Evolutionary conservation across 441 rosid species (phyloP).

Genomic region (Cnidoscolus chayamansa): DNA sequence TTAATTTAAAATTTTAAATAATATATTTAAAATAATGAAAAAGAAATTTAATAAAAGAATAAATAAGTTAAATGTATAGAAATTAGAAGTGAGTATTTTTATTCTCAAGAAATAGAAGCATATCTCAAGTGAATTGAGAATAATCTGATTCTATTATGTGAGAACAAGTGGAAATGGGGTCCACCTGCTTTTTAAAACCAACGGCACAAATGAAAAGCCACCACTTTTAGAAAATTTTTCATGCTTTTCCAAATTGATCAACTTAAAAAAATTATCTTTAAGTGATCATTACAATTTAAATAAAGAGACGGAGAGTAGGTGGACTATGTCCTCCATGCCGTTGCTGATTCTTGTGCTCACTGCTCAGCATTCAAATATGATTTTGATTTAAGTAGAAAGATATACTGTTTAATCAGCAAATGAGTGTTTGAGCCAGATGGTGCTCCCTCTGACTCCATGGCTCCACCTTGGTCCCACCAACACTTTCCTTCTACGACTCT

Average conservation of each 20-base stretch:
- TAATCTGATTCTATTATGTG: too few species aligned
- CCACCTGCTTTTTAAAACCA: neutral
- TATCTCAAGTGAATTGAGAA: too few species aligned
- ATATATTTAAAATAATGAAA: too few species aligned
- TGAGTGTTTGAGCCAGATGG: neutral
- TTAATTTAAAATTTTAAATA: too few species aligned
- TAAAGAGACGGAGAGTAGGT: neutral
- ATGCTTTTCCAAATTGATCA: neutral
- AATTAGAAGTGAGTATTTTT: neutral
- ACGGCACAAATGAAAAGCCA: slow-evolving; percentile 10
- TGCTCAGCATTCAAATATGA: neutral
- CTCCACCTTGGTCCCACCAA: neutral
- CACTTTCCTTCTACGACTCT: neutral
- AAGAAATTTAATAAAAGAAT: too few species aligned
- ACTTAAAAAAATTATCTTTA: neutral
- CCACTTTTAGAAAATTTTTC: too few species aligned
- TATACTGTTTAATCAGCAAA: neutral
- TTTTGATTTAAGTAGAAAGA: neutral
- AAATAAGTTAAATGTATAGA: too few species aligned
- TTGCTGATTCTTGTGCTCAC: neutral
- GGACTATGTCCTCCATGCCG: neutral
- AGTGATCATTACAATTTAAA: neutral
- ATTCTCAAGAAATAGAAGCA: too few species aligned
- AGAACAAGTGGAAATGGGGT: neutral
- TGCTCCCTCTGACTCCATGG: too few species aligned